Evolutionary conservation across 2,329 filamentous ascomycete species (phyloP).

Genomic region (Pseudogymnoascus sp.): DNA sequence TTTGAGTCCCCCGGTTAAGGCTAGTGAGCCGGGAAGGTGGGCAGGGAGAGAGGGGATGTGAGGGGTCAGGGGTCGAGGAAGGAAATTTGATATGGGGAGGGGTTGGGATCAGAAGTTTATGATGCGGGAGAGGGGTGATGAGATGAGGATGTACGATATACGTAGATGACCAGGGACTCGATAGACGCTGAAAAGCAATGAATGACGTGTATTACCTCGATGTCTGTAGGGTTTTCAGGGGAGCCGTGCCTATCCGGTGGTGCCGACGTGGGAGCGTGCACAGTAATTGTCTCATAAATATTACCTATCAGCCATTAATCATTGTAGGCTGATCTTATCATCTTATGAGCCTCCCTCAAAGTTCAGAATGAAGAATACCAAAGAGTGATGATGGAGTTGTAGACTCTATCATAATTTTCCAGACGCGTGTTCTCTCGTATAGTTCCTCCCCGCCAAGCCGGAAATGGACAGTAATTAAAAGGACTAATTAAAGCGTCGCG

Average conservation of each 20-base stretch:
- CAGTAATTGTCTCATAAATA: neutral
- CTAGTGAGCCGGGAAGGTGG: constrained; percentile 1
- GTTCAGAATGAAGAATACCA: no score
- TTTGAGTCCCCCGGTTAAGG: constrained; percentile 53
- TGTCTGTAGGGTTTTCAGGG: neutral
- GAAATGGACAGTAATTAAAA: constrained; percentile 3
- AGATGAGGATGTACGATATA: neutral
- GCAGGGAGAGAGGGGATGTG: neutral
- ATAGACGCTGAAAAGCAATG: neutral
- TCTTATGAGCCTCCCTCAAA: neutral
- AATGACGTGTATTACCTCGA: neutral
- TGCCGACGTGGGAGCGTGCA: neutral
- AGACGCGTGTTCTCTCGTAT: neutral
- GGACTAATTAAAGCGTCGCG: neutral
- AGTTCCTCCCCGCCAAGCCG: neutral
- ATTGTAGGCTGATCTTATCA: neutral
- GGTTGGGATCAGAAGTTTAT: neutral
- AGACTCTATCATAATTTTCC: neutral
- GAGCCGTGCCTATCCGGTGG: neutral
- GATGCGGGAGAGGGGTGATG: neutral
- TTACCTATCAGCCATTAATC: neutral
- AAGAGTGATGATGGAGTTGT: neutral
- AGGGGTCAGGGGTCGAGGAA: neutral
- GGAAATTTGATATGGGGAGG: neutral
- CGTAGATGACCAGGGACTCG: neutral